Conservation (phyloP, 2,329 filamentous ascomycete genomes). For the Phialophora macrospora region DNA sequence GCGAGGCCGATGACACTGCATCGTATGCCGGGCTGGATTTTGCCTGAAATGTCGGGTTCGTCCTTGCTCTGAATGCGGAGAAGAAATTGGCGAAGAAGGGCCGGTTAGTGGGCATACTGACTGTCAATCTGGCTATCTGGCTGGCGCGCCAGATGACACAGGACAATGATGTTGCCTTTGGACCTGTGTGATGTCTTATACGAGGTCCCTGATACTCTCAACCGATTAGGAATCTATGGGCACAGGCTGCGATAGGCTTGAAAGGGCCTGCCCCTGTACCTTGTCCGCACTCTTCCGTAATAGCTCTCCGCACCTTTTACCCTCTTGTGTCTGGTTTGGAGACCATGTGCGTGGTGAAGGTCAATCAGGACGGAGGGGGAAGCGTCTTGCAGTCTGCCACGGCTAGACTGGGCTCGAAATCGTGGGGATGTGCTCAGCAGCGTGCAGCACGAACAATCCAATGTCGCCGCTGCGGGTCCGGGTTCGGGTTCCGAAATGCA, state of each 20-base stretch:
- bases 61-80: conserved; percentile 69
- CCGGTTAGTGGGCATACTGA: conserved; percentile 66
- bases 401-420: conserved; percentile 3
- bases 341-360: conserved; percentile 10
- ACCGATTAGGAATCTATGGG: conserved; percentile 22
- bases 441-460: conserved; percentile 8
- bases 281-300: conserved; percentile 28
- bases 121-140: conserved; percentile 5
- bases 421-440: conserved; percentile 18
- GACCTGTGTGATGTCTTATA: conserved; percentile 7
- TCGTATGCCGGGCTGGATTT: conserved; percentile 51
- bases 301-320: conserved; percentile 14
- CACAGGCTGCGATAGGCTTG: conserved; percentile 20
- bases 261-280: not conserved
- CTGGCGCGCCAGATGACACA: conserved; percentile 14
- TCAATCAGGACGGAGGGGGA: not conserved
- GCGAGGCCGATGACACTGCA: conserved; percentile 42
- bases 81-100: conserved; percentile 71
- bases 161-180: not conserved
- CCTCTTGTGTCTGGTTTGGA: conserved; percentile 15
- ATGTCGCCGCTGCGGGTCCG: not conserved
- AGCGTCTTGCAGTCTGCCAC: not conserved
- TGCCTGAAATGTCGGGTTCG: conserved; percentile 59
- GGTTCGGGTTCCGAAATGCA: conserved; percentile 11
- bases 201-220: conserved; percentile 11